phyloP scores from a whole-genome alignment of 305 asterid species.

The Caryopteris hybrid region DNA sequence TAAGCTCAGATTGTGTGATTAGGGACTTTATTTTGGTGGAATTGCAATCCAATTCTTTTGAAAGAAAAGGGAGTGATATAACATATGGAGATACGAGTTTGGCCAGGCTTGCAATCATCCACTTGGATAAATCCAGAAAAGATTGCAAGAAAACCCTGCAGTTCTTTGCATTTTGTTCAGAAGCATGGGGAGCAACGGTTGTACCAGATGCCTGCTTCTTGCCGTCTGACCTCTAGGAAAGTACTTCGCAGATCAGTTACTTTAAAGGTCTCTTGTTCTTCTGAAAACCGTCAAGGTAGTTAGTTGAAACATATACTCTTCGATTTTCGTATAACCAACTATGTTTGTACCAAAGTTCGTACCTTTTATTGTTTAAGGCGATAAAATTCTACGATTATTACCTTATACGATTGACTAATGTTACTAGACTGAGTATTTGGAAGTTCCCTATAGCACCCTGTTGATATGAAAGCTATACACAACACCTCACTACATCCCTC shows the following conservation, averaged over 20 bases:
- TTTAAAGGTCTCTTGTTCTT: slow-evolving; percentile 52
- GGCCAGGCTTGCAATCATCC: slow-evolving; percentile 40
- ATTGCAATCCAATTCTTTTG: slow-evolving; percentile 2
- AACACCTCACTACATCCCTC: too few species aligned
- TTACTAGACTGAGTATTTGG: too few species aligned
- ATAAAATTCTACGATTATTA: too few species aligned
- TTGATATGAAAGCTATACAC: too few species aligned
- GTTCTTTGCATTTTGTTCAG: slow-evolving; percentile 35
- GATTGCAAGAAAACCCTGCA: slow-evolving; percentile 29
- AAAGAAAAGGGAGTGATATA: slow-evolving; percentile 7
- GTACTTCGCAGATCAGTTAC: slow-evolving; percentile 21
- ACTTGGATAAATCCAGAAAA: slow-evolving; percentile 32
- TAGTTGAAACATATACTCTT: neutral
- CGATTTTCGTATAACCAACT: too few species aligned
- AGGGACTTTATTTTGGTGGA: slow-evolving; percentile 2
- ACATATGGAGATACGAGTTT: slow-evolving; percentile 53
- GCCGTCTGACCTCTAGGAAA: slow-evolving; percentile 26
- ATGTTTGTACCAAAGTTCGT: too few species aligned
- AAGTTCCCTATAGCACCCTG: too few species aligned
- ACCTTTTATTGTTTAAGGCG: too few species aligned
- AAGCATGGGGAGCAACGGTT: slow-evolving; percentile 21
- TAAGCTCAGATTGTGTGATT: neutral
- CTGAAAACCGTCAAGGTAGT: slow-evolving; percentile 61
- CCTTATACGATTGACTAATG: too few species aligned
- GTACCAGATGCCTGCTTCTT: slow-evolving; percentile 25